Evolutionary conservation across 2,329 filamentous ascomycete species (phyloP), one percentile per base, ranked within the genome.

Genomic region (Trichoderma harzianum): DNA sequence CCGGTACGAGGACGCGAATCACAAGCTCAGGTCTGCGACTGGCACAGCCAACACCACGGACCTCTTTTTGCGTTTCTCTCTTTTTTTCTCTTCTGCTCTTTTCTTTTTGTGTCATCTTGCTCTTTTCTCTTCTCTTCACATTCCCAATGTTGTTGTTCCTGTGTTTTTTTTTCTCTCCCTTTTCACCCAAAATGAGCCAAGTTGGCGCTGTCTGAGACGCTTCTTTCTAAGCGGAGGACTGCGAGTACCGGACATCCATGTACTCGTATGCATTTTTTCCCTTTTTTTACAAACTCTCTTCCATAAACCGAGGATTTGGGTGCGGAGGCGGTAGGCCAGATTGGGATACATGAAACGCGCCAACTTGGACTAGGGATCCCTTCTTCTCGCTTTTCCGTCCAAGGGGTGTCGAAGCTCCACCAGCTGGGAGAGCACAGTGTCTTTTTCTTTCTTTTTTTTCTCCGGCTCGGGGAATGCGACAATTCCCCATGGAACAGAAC

Each of bases 331-430:
- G 68, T 66, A 74, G 61, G 61, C 74, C 71, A 16, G n/a, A 72
- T 70, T 64, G 39, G 68, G 69, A 51, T 58, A 60, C 36, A 57
- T 76, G 75, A 76, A 76, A 76, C 75, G 69, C 74, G 72, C 75
- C 74, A 75, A 75, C 60, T 28, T 63, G 32, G 72, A 57, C 70
- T 64, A 67, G 70, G 71, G 72, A 61, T 61, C 67, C 74, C 73
- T 60, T 65, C 39, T 61, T 39, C 71, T 72, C 71, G 66, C 66
- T 72, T 67, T 66, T 57, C 30, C 58, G 66, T 72, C 47, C 36
- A 72, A 70, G 43, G 70, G 66, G 71, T 66, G 69, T 62, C 32
- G 55, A 63, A 62, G 69, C 57, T 57, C 72, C 65, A 69, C 58
- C 43, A 64, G 47, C 57, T 32, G 30, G 30, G 39, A 32, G 18